Percentiles rank a stretch among this genome's conserved stretches.
Evolutionary conservation across 352 stramenopile species (phyloP).

Genomic region (Phytophthora citricola): DNA sequence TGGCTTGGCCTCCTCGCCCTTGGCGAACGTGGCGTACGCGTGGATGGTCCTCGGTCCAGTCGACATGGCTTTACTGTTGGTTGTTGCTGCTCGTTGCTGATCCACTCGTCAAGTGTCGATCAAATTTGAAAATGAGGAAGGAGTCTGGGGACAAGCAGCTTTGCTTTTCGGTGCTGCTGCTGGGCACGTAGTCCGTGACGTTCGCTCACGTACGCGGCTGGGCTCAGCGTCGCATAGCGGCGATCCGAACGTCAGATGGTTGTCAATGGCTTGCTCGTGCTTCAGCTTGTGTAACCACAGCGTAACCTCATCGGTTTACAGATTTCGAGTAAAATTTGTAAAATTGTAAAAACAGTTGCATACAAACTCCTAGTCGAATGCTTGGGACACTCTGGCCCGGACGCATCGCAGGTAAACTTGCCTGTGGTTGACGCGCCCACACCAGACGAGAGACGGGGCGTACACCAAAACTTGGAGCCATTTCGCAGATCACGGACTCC

Average conservation of each 20-base stretch:
- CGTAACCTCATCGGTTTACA: constrained; percentile 1
- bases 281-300: constrained; percentile 25
- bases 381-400: constrained; percentile 14
- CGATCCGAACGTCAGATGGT: constrained; percentile 2
- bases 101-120: constrained; percentile 23
- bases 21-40: neutral
- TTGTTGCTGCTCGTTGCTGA: too few species aligned
- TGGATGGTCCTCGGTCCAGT: too few species aligned
- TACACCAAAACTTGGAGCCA: too few species aligned
- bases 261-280: constrained; percentile 1
- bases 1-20: constrained; percentile 7
- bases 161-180: too few species aligned
- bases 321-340: constrained; percentile 12
- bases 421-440: constrained; percentile 20
- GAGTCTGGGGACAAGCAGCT: neutral
- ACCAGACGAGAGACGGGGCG: constrained; percentile 10
- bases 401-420: constrained; percentile 13
- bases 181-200: too few species aligned
- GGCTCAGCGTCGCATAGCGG: constrained; percentile 31
- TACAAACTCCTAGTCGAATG: constrained; percentile 24
- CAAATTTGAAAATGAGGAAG: constrained; percentile 25
- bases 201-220: constrained; percentile 2
- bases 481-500: constrained; percentile 10
- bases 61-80: too few species aligned
- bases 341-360: neutral